Evolutionary conservation across 352 stramenopile genomes (phyloP).

Genomic region (Phytophthora ramorum): DNA sequence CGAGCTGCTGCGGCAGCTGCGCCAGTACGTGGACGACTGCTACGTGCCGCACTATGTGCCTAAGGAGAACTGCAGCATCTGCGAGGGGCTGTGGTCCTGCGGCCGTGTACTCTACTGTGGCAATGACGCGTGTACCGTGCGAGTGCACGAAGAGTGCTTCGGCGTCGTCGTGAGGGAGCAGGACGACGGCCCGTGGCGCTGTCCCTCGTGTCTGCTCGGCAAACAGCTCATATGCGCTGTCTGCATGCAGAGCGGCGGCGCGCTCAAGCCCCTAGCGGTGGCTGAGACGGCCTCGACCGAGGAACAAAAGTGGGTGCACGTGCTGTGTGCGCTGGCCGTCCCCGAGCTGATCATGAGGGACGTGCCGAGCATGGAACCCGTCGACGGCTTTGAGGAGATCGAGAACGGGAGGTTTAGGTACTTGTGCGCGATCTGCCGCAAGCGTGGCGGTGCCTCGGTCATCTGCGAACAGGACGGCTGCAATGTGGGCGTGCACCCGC

Average conservation of each 20-base stretch:
- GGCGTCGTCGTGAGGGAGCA: conserved; percentile 68
- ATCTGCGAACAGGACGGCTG: conserved; percentile 84
- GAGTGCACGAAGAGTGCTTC: conserved; percentile 88
- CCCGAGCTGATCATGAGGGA: conserved; percentile 87
- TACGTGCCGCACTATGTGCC: conserved; percentile 79
- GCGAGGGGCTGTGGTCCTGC: conserved; percentile 84
- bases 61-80: conserved; percentile 81
- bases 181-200: conserved; percentile 70
- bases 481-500: conserved; percentile 82
- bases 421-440: conserved; percentile 80
- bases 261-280: conserved; percentile 74
- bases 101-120: conserved; percentile 71
- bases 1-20: conserved; percentile 62
- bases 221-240: conserved; percentile 73
- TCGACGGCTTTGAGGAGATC: conserved; percentile 86
- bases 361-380: conserved; percentile 81
- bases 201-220: conserved; percentile 78
- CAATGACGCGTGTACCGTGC: conserved; percentile 68
- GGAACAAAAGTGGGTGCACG: conserved; percentile 86
- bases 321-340: conserved; percentile 85
- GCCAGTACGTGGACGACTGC: conserved; percentile 81
- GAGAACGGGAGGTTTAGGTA: conserved; percentile 87
- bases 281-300: conserved; percentile 31
- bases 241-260: conserved; percentile 81
- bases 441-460: conserved; percentile 78